A percentile compares a stretch with the other conserved stretches of the same genome.
phyloP scores from a whole-genome alignment of 202 grass and related monocot species.

The Musa balbisiana region DNA sequence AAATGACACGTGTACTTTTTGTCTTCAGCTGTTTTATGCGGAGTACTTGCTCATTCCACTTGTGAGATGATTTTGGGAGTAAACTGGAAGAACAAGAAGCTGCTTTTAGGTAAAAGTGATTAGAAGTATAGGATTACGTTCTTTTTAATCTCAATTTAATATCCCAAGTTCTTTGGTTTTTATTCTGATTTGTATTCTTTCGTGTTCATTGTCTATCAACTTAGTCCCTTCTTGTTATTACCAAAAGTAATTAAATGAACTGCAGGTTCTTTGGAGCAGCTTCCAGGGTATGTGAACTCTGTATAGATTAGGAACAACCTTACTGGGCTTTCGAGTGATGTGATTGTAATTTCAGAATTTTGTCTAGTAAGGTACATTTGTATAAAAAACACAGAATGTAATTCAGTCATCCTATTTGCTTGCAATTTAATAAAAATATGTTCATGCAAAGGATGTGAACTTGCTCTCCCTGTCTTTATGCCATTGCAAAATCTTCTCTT shows the following conservation, averaged over 20 bases:
- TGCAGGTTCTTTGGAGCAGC: neutral
- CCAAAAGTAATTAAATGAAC: neutral
- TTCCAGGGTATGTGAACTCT: neutral
- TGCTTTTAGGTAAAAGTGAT: neutral
- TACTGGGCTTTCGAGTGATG: neutral
- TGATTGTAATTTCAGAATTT: neutral
- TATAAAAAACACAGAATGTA: neutral
- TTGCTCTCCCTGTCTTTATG: too few relatives aligned
- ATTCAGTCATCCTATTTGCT: neutral
- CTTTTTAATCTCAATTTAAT: neutral
- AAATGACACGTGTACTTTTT: conserved; percentile 29
- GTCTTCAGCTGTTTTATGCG: conserved; percentile 73
- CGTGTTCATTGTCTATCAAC: neutral
- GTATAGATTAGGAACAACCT: neutral
- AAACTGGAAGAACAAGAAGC: neutral
- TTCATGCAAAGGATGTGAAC: neutral
- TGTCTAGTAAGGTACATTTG: neutral
- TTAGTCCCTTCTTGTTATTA: neutral
- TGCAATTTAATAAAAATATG: neutral
- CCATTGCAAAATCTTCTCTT: neutral
- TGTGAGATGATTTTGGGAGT: conserved; percentile 27
- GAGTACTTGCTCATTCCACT: conserved; percentile 96
- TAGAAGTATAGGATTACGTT: neutral
- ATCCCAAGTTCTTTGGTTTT: neutral
- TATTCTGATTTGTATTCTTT: neutral